Percentiles rank a stretch among this genome's conserved stretches.
Conservation (phyloP, 345 rosid species). For the Moringa oleifera region DNA sequence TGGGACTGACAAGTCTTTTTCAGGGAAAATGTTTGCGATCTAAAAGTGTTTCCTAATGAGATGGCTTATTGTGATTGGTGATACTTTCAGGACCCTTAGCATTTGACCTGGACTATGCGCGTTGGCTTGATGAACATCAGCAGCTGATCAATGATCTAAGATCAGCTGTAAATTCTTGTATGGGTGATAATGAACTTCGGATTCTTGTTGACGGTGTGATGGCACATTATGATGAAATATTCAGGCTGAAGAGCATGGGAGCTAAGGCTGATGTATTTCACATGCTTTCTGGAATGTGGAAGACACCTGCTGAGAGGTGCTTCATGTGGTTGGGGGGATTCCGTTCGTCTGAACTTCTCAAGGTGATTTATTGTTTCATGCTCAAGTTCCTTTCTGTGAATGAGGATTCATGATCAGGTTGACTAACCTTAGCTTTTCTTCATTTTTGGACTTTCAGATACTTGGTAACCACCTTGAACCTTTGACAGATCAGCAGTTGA, state of each 20-base stretch:
- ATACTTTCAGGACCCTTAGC: conserved; percentile 54
- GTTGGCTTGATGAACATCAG: conserved; percentile 92
- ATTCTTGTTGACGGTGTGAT: conserved; percentile 71
- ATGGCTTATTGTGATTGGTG: conserved; percentile 1
- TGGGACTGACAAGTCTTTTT: background rate
- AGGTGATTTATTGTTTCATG: conserved; percentile 33
- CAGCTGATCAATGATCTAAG: conserved; percentile 65
- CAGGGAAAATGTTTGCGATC: background rate
- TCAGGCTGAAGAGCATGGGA: conserved; percentile 66
- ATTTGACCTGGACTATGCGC: conserved; percentile 75
- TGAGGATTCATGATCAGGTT: background rate
- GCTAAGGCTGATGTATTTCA: conserved; percentile 84
- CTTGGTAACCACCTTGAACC: conserved; percentile 88
- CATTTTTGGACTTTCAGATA: conserved; percentile 40
- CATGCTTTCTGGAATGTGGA: conserved; percentile 98
- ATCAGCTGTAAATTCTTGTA: conserved; percentile 57
- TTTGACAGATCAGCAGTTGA: conserved; percentile 79
- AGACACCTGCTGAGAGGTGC: conserved; percentile 86
- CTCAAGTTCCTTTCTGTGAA: background rate
- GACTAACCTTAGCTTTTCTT: background rate
- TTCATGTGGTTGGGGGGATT: conserved; percentile 99
- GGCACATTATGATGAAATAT: conserved; percentile 75
- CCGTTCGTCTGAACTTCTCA: conserved; percentile 85
- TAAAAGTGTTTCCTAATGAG: background rate
- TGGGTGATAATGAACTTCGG: conserved; percentile 57